Evolutionary conservation across 129 eudicot genomes (phyloP), one percentile per base, ranked within the genome.

Genomic region (Centella asiatica): DNA sequence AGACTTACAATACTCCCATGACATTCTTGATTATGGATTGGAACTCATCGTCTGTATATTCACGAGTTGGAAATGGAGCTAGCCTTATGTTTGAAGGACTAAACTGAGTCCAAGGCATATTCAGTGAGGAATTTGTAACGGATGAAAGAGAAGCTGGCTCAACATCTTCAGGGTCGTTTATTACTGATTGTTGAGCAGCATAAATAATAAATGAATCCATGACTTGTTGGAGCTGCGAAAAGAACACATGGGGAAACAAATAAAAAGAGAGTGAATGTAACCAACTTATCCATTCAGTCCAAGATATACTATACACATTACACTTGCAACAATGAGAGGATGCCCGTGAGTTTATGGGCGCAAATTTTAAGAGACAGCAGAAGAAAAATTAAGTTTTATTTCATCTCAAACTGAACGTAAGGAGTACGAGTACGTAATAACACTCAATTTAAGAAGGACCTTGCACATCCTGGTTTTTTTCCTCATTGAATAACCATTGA

Each of bases 1-100:
- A 66, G 70, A 82, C 98, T 62, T 88, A 93, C 96, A 93, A 70
- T 44, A 93, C 89, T 62, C 99, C 99, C 99, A 93, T 93, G 69
- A 93, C 99, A 64, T 68, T 88, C 78, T 93, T 93, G 74, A 93
- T 67, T 44, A 93, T 93, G 44, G 95, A 85, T 76, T 93, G 99
- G 75, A 93, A 93, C 80, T 93, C 99, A 49, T 93, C 99, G 80
- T 93, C 99, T 13, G 96, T 93, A 83, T 93, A 93, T 74, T 85
- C 96, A 76, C 90, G 92, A 80, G 99, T 93, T 70, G 99, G 99
- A 78, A 93, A 93, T 23, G 99, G 99, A 72, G 85, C 95, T 53
- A 93, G 79, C 72, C 83, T 82, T 84, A 85, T 85, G 45, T 75
- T 82, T 67, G 99, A 85, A 45, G 99, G 99, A 47, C 79, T 85